Base-by-base conservation (phyloP, 305 asterid species). In the Vinca major region DNA sequence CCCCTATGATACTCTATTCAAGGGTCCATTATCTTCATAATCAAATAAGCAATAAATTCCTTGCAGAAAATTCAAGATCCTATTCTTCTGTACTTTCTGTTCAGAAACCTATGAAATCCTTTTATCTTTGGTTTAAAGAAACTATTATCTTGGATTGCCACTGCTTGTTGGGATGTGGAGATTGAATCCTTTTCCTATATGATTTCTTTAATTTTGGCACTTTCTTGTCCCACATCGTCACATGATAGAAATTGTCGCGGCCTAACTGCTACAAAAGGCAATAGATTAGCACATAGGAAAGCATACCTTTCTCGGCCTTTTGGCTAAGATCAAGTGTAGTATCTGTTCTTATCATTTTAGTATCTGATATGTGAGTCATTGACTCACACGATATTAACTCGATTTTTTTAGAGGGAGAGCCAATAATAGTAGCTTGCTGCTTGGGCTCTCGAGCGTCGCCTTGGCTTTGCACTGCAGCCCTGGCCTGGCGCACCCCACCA, bases 221-320 rank as follows among this genome's bases (percentile, higher is more conserved):
- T 44, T 44, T 44, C 1, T 5, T 44, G 9, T 44, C 48, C 48
- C 48, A 44, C 48, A 44, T 44, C 48, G 11, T 44, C 11, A 44
- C 48, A 0, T 10, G 9, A 2, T 0, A 2, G 10, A 7, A 7
- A 44, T 44, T 10, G 45, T 2, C 16, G 8, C 2, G 16, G 2
- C 51, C 2, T 11, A 1, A 7, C 8, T 10, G 1, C 7, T 1
- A 49, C 13, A 49, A 49, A 14, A 49, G 19, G 19, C 19, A 1
- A 49, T n/a, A 6, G 6, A 13, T 17, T 13, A 14, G 53, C 2
- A 12, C 19, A 14, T 13, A 13, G 19, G 13, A 55, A 55, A 55
- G 37, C 84, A 77, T 85, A 83, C 85, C 89, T 80, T 85, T 85
- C 86, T 83, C 79, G 81, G 78, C 33, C 33, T 26, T 67, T 43